These are phyloP conservation scores for Penicillium taxi DNA, from an alignment of 495 filamentous ascomycete species.

Conservation along the genomic window DNA sequence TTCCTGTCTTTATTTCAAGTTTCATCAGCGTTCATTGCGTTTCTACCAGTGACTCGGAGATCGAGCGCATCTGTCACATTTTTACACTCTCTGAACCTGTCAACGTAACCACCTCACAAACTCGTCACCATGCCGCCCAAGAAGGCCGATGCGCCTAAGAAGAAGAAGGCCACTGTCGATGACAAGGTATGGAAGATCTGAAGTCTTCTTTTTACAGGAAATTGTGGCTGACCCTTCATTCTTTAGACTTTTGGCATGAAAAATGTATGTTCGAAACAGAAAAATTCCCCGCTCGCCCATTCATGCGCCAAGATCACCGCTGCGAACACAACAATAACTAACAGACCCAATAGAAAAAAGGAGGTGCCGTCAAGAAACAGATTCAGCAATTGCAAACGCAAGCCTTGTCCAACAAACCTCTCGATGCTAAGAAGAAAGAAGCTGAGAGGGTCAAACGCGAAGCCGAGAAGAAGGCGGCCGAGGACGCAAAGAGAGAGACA, in stretches of 20 bases:
- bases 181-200: conserved; percentile 64
- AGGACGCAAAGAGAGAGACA: conserved; percentile 67
- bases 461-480: conserved; percentile 81
- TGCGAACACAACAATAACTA: conserved; percentile 10
- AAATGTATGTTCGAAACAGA: conserved; percentile 68
- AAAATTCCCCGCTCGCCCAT: conserved; percentile 5
- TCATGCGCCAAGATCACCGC: conserved; percentile 6
- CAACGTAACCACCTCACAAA: too few relatives aligned
- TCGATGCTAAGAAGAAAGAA: conserved; percentile 80
- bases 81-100: conserved; percentile 18
- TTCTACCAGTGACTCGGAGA: conserved; percentile 9
- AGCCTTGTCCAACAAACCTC: conserved; percentile 59
- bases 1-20: conserved; percentile 11
- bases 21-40: conserved; percentile 16
- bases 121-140: conserved; percentile 82
- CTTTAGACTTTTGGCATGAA: conserved; percentile 92
- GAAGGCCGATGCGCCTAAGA: conserved; percentile 54
- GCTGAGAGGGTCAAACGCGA: conserved; percentile 81
- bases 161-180: conserved; percentile 69
- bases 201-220: background rate
- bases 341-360: conserved; percentile 71
- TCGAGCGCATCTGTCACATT: conserved; percentile 18
- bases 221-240: conserved; percentile 11
- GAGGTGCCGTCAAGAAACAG: conserved; percentile 74
- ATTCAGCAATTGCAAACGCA: conserved; percentile 75